Base-by-base conservation (phyloP, 1,139 yeast species). In the Scheffersomyces cryptocercus region DNA sequence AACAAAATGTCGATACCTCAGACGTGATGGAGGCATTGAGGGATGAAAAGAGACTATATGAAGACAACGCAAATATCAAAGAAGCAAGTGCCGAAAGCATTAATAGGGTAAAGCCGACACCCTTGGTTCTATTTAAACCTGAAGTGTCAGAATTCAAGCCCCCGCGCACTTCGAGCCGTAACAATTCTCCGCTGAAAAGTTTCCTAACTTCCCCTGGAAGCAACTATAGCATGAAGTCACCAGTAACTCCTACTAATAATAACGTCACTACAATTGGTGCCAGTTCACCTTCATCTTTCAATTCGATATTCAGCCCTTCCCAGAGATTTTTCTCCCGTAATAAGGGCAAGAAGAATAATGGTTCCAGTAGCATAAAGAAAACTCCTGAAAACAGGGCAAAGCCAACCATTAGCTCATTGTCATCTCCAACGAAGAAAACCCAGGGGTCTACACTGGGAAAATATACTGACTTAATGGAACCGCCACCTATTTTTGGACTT, bases 401-500 rank as follows among this genome's bases (percentile, higher is more conserved):
- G 32, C 70, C 68, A n/a, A 68, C 77, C 1, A 68, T 72, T 28
- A 59, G 60, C 38, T 64, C 75, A 26, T 60, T 70, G 36, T 59
- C 70, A 10, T 58, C 70, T 28, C 64, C 70, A 2, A 52, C 57
- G 10, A 49, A 56, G 34, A 54, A 51, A 36, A 36, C 3, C 7
- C 26, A 20, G 26, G 26, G 26, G 26, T 20, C 26, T 20, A 20
- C 26, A 6, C 26, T 20, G 26, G 26, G 26, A 9, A 53, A 48
- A 32, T 56, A 50, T 41, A 49, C 59, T 7, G 70, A 62, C 44
- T 58, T 70, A 31, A 62, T 61, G 51, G 73, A 61, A 39, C 78
- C 77, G 2, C 78, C 77, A 3, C 68, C 68, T 8, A 54, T 67
- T 7, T 70, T 71, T 42, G 63, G 58, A 7, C 44, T 49, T 38